A percentile compares a stretch with the other conserved stretches of the same genome.
These are phyloP conservation scores for Cyathus pygmaeus DNA, from an alignment of 1,284 basidiomycete species.

Conservation along the genomic window DNA sequence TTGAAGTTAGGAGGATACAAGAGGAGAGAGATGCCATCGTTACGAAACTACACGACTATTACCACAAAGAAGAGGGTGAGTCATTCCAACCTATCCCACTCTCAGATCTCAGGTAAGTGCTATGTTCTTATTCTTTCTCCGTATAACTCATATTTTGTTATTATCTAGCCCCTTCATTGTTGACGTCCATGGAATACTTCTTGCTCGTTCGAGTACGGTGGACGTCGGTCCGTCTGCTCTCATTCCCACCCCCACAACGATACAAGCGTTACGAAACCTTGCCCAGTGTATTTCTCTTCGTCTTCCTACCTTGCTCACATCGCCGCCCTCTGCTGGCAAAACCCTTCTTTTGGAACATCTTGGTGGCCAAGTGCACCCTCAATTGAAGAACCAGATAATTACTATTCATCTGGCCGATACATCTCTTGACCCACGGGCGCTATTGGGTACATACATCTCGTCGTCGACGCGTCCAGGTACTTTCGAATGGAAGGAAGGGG, in stretches of 20 bases:
- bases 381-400: conserved; percentile 70
- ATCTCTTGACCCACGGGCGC: conserved; percentile 92
- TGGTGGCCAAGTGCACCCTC: conserved; percentile 69
- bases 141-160: conserved; percentile 23
- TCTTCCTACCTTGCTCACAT: conserved; percentile 86
- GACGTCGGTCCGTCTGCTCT: conserved; percentile 49
- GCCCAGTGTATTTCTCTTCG: conserved; percentile 75
- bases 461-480: conserved; percentile 87
- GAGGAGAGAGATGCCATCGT: conserved; percentile 63
- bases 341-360: conserved; percentile 85
- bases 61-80: conserved; percentile 48
- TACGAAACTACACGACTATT: conserved; percentile 56
- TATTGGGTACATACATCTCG: conserved; percentile 94
- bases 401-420: conserved; percentile 94
- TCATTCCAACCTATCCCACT: conserved; percentile 46
- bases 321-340: conserved; percentile 92
- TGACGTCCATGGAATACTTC: conserved; percentile 73
- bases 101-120: conserved; percentile 63
- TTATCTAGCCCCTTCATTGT: conserved; percentile 59
- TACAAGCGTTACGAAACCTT: conserved; percentile 68
- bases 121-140: conserved; percentile 15
- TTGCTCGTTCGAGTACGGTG: conserved; percentile 53
- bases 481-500: conserved; percentile 97
- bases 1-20: conserved; percentile 72
- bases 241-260: conserved; percentile 75